A percentile compares a stretch with the other conserved stretches of the same genome.
Evolutionary conservation across 2,329 filamentous ascomycete genomes (phyloP).

Genomic region (Fusarium multiceps): DNA sequence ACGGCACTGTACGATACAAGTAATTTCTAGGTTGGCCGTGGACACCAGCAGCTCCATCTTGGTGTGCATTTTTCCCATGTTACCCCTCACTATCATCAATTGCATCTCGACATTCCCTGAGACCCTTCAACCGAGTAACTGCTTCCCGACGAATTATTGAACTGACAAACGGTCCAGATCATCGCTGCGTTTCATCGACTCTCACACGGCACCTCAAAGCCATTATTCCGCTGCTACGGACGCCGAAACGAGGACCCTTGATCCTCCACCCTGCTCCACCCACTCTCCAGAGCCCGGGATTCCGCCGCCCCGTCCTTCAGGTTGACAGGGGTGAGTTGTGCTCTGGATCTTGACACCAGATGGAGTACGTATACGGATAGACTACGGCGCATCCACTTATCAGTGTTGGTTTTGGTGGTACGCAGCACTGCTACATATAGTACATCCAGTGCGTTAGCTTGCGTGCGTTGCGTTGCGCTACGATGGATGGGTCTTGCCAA

Average conservation of each 20-base stretch:
- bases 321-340: constrained; percentile 21
- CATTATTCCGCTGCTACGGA: constrained; percentile 1
- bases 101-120: not conserved
- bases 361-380: constrained; percentile 3
- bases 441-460: not conserved
- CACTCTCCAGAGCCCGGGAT: constrained; percentile 1
- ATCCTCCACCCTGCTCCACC: constrained; percentile 10
- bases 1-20: not conserved
- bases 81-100: constrained; percentile 5
- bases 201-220: not conserved
- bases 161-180: constrained; percentile 11
- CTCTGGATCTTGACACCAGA: not conserved
- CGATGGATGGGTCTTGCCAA: constrained; percentile 26
- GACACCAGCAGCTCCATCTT: not conserved
- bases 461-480: not conserved
- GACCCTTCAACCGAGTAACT: constrained; percentile 3
- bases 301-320: constrained; percentile 31
- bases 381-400: not conserved
- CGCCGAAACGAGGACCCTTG: constrained; percentile 9
- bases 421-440: not conserved
- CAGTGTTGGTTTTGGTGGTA: not conserved
- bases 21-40: not conserved
- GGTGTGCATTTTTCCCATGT: not conserved
- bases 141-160: not conserved
- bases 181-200: not conserved